These are phyloP conservation scores for Suillus fuscotomentosus DNA, from an alignment of 768 basidiomycete species.

Conservation along the genomic window DNA sequence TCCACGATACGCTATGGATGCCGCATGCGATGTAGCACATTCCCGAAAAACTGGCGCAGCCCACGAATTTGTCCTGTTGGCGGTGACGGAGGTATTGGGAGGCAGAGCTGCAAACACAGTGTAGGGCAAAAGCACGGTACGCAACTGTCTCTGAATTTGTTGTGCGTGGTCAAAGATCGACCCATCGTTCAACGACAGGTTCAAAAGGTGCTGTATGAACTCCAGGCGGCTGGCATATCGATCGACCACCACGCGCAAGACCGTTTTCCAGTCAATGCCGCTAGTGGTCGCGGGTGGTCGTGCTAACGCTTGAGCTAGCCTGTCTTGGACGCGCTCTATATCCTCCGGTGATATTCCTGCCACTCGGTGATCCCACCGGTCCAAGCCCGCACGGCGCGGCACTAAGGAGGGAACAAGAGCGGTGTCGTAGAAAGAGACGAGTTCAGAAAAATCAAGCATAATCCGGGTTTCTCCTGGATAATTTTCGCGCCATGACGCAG, in stretches of 20 bases:
- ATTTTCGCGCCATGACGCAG: constrained; percentile 21
- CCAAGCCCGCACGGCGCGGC: constrained; percentile 9
- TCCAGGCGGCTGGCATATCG: constrained; percentile 43
- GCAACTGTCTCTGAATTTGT: constrained; percentile 17
- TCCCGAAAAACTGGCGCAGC: constrained; percentile 9
- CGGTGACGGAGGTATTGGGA: not conserved
- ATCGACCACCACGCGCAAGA: constrained; percentile 38
- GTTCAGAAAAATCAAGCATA: constrained; percentile 15
- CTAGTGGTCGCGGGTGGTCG: constrained; percentile 16
- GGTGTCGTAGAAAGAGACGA: constrained; percentile 30
- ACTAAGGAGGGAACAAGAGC: constrained; percentile 19
- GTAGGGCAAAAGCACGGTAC: constrained; percentile 15
- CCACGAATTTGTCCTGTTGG: constrained; percentile 9
- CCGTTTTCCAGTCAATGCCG: constrained; percentile 42
- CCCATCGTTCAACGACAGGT: constrained; percentile 13
- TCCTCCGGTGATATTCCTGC: constrained; percentile 15
- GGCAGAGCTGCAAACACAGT: constrained; percentile 6
- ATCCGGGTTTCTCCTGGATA: constrained; percentile 27
- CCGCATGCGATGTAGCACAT: constrained; percentile 10
- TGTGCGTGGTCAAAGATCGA: constrained; percentile 5
- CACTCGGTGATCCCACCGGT: constrained; percentile 23
- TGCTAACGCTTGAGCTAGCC: constrained; percentile 9
- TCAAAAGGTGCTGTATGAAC: constrained; percentile 35
- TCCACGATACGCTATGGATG: constrained; percentile 1
- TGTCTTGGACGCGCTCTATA: constrained; percentile 3